Evolutionary conservation across 2,329 filamentous ascomycete species (phyloP).

Genomic region (Botryosphaeria dothidea): DNA sequence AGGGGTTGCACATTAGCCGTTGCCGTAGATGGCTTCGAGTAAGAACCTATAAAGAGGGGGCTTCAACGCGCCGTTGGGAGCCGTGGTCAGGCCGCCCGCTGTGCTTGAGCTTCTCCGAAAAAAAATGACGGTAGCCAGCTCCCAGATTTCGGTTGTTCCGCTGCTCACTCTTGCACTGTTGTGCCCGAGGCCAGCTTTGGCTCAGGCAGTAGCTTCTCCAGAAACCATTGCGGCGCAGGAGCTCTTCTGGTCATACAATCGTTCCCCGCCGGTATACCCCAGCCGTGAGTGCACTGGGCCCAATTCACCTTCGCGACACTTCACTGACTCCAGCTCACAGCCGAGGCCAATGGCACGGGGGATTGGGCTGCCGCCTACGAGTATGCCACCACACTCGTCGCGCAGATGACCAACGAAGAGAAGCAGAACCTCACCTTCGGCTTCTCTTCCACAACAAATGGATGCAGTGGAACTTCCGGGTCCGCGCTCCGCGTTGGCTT

Average conservation of each 20-base stretch:
- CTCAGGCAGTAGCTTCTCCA: neutral
- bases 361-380: slow-evolving; percentile 42
- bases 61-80: neutral
- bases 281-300: neutral
- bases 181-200: neutral
- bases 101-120: neutral
- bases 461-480: neutral
- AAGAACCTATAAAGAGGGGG: neutral
- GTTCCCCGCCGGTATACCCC: neutral
- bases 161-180: neutral
- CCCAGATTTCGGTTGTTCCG: neutral
- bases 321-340: neutral
- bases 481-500: slow-evolving; percentile 34
- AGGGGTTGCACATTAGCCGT: neutral
- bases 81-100: neutral
- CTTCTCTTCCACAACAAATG: slow-evolving; percentile 31
- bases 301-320: neutral
- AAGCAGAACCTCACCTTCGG: slow-evolving; percentile 41
- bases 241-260: slow-evolving; percentile 1
- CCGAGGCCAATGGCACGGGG: neutral
- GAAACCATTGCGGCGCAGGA: neutral
- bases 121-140: neutral
- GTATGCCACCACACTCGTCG: slow-evolving; percentile 42
- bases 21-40: neutral
- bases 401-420: slow-evolving; percentile 40